A percentile compares a stretch with the other conserved stretches of the same genome.
Conservation (phyloP, 257 asterid genomes). For the Capsicum chinense region DNA sequence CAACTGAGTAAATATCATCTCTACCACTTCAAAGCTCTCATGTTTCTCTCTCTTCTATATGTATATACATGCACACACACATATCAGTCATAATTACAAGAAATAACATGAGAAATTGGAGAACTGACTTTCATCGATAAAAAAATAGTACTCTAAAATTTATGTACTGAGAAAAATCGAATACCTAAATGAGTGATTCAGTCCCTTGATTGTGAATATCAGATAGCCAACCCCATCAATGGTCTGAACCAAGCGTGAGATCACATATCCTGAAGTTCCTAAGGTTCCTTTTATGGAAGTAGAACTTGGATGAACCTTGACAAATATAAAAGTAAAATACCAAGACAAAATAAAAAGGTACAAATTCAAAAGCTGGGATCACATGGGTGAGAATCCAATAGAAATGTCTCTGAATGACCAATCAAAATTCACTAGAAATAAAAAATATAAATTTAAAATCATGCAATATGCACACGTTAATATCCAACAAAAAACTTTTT, state of each 20-base stretch:
- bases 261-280: slow-evolving; percentile 93
- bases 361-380: slow-evolving; percentile 26
- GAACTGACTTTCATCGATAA: neutral
- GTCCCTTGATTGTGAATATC: slow-evolving; percentile 93
- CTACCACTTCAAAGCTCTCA: neutral
- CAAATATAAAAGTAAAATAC: slow-evolving; percentile 36
- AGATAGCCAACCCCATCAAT: slow-evolving; percentile 97
- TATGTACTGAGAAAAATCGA: neutral
- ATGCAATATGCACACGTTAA: slow-evolving; percentile 62
- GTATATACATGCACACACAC: neutral
- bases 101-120: neutral
- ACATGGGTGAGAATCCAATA: slow-evolving; percentile 1
- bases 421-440: neutral
- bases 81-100: neutral
- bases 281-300: slow-evolving; percentile 77
- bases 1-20: neutral
- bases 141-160: neutral
- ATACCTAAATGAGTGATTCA: slow-evolving; percentile 90
- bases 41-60: neutral
- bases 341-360: slow-evolving; percentile 31
- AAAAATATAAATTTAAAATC: slow-evolving; percentile 13
- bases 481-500: slow-evolving; percentile 87
- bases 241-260: slow-evolving; percentile 78
- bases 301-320: slow-evolving; percentile 95
- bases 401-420: neutral